Base-by-base conservation (phyloP, 2,329 filamentous ascomycete genomes). In the Exophiala sideris region DNA sequence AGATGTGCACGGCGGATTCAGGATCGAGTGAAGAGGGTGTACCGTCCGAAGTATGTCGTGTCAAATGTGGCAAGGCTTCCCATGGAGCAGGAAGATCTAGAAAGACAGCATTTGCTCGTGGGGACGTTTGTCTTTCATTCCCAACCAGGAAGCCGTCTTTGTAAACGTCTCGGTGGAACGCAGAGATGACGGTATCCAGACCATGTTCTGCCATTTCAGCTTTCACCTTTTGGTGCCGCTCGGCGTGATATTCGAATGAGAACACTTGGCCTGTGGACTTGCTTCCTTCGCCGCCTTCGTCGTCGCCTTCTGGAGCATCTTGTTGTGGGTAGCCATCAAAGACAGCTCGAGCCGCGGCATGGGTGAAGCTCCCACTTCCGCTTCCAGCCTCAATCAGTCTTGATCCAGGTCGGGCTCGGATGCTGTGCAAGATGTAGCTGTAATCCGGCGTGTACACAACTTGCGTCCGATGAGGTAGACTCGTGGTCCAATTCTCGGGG, bases 1-100 rank as follows among this genome's bases (percentile, higher is more conserved):
- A 99, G 50, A 99, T 81, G 66, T 94, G 81, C 1, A 86, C 83
- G 4, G 87, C 80, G 39, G 82, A 79, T n/a, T 79, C 78, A 0
- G 89, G 84, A 62, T 94, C 86, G 9, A 97, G 78, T 0, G 82
- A 78, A 1, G 80, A 79, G 0, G 61, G 58, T 3, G 68, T 68
- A 3, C 67, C 63, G 3, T 65, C 51, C 1, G 21, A 29, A 8
- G 68, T 63, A 18, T 68, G 62, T 32, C 76, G 73, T 16, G 72
- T 71, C 7, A 78, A 68, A 54, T 78, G 74, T 48, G 72, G 74
- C 21, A 78, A 66, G 1, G 76, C 76, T 9, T 74, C 67, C 76
- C 76, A 79, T 2, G 76, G 76, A 2, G 76, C 76, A 9, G 76
- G 76, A 5, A 79, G 65, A 60, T 79, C 76, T 21, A 79, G 68